Evolutionary conservation across 306 rosid genomes (phyloP).

Genomic region (Vigna unguiculata): DNA sequence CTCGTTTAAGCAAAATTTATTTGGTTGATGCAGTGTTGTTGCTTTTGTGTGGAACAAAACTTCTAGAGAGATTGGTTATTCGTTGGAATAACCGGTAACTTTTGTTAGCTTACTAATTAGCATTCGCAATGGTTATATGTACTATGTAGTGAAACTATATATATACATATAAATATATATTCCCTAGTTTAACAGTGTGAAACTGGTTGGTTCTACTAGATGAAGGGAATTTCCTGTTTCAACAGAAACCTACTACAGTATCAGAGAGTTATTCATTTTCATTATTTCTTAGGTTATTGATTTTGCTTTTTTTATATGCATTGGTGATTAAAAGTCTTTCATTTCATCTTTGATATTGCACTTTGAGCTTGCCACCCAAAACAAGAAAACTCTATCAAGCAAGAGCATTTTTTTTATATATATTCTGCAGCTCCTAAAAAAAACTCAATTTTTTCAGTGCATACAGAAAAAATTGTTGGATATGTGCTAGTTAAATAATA

Average conservation of each 20-base stretch:
- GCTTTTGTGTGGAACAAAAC: background rate
- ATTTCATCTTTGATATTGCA: background rate
- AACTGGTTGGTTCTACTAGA: background rate
- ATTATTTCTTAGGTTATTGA: background rate
- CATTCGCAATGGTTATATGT: slow-evolving; percentile 3
- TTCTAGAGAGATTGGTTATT: background rate
- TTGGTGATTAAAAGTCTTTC: background rate
- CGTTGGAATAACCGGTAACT: background rate
- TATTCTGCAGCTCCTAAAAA: background rate
- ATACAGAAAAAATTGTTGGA: background rate
- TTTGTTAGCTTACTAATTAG: slow-evolving; percentile 5
- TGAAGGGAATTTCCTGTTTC: background rate
- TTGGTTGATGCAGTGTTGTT: background rate
- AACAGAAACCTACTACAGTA: background rate
- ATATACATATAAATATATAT: background rate
- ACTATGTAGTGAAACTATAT: background rate
- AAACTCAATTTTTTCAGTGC: background rate
- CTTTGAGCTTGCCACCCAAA: background rate
- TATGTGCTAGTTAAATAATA: no score
- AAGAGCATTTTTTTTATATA: background rate
- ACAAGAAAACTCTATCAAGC: background rate
- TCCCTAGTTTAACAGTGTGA: background rate
- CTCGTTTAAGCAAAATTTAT: background rate
- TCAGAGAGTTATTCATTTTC: background rate
- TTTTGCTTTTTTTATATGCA: background rate